Evolutionary conservation across 192 early-diverging fungal genomes (phyloP).

Genomic region (Coemansia javaensis): DNA sequence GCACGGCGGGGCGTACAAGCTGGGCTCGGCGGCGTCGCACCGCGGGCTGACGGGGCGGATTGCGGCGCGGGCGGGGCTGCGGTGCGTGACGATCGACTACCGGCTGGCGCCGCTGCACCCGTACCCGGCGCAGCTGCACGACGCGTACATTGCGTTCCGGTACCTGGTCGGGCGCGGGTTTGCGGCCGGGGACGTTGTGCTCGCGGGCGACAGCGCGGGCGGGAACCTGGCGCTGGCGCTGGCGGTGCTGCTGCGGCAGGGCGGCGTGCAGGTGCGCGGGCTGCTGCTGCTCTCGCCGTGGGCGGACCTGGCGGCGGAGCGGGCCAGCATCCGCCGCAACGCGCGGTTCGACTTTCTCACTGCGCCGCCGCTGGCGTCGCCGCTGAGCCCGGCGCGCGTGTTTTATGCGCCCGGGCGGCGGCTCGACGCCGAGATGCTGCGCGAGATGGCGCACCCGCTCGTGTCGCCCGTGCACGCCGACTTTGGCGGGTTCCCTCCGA

Average conservation of each 20-base stretch:
- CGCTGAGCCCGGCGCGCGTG: slow-evolving; percentile 14
- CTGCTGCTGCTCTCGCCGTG: slow-evolving; percentile 56
- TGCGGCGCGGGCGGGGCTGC: slow-evolving; percentile 45
- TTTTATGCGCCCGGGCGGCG: slow-evolving; percentile 36
- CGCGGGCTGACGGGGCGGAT: slow-evolving; percentile 50
- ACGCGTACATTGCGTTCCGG: slow-evolving; percentile 54
- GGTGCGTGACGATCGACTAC: slow-evolving; percentile 43
- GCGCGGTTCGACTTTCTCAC: slow-evolving; percentile 24
- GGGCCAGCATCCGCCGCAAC: slow-evolving; percentile 18
- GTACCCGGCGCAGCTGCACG: slow-evolving; percentile 61
- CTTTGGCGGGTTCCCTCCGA: slow-evolving; percentile 34
- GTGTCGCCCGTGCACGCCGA: slow-evolving; percentile 41
- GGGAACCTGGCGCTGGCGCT: slow-evolving; percentile 62
- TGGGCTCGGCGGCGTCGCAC: slow-evolving; percentile 50
- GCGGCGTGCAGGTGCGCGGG: slow-evolving; percentile 49
- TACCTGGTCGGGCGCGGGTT: slow-evolving; percentile 57
- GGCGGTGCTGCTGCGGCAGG: slow-evolving; percentile 59
- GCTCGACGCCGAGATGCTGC: slow-evolving; percentile 15
- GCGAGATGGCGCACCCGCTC: slow-evolving; percentile 29
- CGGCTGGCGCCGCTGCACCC: slow-evolving; percentile 37
- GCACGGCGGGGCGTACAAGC: slow-evolving; percentile 70
- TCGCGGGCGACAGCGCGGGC: slow-evolving; percentile 68
- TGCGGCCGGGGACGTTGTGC: slow-evolving; percentile 54
- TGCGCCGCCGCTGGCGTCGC: slow-evolving; percentile 12
- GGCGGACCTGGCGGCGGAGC: slow-evolving; percentile 14